Conservation (phyloP, 148 eudicot species). For the Dysphania ambrosioides region DNA sequence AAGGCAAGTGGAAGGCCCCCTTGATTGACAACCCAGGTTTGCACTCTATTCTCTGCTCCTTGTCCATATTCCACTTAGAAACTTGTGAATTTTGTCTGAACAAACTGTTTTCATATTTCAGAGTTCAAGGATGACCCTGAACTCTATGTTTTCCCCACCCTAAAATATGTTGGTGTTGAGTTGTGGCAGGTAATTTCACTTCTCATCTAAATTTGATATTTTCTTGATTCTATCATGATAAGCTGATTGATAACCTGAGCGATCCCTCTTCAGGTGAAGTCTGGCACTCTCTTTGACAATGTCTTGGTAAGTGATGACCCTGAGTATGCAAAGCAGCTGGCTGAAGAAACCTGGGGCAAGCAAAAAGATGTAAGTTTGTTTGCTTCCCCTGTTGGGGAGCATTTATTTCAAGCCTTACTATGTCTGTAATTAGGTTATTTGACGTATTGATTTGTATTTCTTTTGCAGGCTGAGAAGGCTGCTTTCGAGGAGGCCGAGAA, state of each 20-base stretch:
- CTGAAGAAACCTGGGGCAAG: slow-evolving; percentile 95
- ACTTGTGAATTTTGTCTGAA: slow-evolving; percentile 6
- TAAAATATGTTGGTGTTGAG: slow-evolving; percentile 90
- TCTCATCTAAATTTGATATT: neutral
- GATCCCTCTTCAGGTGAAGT: slow-evolving; percentile 59
- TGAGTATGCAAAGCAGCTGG: slow-evolving; percentile 77
- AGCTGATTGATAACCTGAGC: neutral
- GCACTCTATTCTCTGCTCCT: neutral
- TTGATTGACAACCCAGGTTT: slow-evolving; percentile 94
- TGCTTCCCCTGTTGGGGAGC: neutral
- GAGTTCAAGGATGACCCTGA: slow-evolving; percentile 94
- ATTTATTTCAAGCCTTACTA: neutral
- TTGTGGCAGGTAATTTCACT: slow-evolving; percentile 83
- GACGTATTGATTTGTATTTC: slow-evolving; percentile 12
- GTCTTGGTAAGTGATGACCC: slow-evolving; percentile 84
- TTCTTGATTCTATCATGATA: neutral
- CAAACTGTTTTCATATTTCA: slow-evolving; percentile 26
- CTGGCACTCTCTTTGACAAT: slow-evolving; percentile 97
- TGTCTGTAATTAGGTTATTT: neutral
- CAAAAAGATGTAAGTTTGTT: slow-evolving; percentile 71
- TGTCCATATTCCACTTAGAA: neutral
- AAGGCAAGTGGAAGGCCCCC: slow-evolving; percentile 99
- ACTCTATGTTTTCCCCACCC: slow-evolving; percentile 74
- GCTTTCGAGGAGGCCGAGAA: slow-evolving; percentile 94
- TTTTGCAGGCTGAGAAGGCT: slow-evolving; percentile 84